phyloP scores from a whole-genome alignment of 345 rosid species.

The Abelmoschus esculentus region DNA sequence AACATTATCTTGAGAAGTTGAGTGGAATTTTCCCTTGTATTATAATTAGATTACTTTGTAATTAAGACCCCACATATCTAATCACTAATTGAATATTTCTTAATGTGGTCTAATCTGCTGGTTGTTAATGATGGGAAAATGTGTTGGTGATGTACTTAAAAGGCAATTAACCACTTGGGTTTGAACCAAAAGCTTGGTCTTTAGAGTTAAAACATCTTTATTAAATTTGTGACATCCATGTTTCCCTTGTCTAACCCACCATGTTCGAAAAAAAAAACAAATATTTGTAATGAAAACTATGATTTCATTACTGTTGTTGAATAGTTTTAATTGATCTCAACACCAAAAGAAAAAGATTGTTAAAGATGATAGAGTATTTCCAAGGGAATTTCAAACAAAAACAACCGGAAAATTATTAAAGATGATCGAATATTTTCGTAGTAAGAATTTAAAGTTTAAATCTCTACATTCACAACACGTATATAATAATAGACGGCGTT shows the following conservation, averaged over 20 bases:
- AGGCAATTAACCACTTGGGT: slow-evolving; percentile 19
- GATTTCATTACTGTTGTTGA: not conserved
- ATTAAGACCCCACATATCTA: slow-evolving; percentile 56
- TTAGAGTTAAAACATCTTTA: not conserved
- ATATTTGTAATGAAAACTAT: not conserved
- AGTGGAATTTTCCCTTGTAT: not conserved
- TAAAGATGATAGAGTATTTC: not conserved
- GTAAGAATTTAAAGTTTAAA: not conserved
- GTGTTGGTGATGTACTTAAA: slow-evolving; percentile 33
- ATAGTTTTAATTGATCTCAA: not conserved
- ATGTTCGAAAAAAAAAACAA: too few species aligned
- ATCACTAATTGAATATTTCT: slow-evolving; percentile 25
- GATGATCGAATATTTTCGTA: too few species aligned
- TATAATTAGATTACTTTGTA: slow-evolving; percentile 26
- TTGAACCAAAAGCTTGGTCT: not conserved
- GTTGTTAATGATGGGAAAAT: slow-evolving; percentile 34
- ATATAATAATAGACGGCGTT: too few species aligned
- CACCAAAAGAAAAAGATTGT: not conserved
- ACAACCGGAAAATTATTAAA: not conserved
- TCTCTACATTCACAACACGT: not conserved
- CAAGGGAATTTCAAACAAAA: too few species aligned
- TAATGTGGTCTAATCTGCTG: slow-evolving; percentile 28
- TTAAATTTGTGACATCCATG: not conserved
- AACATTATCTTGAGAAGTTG: slow-evolving; percentile 17
- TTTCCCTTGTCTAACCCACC: too few species aligned